Percentiles rank a stretch among this genome's conserved stretches.
phyloP scores from a whole-genome alignment of 805 yeast genomes.

The Wickerhamiella sergipiensis region DNA sequence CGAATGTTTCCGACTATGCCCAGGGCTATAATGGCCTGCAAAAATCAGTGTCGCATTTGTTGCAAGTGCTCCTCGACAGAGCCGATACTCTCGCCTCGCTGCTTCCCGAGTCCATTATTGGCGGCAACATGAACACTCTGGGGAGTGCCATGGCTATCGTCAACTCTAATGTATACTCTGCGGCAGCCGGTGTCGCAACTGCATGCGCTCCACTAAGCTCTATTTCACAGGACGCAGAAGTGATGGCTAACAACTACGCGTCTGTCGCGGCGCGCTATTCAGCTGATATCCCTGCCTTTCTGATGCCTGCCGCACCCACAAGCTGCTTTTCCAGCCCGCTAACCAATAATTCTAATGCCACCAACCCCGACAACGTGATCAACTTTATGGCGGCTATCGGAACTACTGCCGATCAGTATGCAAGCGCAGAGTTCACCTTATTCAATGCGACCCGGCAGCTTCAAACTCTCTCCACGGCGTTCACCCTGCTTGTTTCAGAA shows the following conservation, averaged over 20 bases:
- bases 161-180: background rate
- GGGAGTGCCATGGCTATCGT: background rate
- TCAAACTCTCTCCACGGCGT: background rate
- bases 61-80: background rate
- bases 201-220: background rate
- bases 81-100: background rate
- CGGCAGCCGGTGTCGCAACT: background rate
- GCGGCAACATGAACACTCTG: background rate
- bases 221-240: background rate
- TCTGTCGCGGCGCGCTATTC: background rate
- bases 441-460: background rate
- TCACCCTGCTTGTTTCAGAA: background rate
- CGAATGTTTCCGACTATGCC: background rate
- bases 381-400: background rate
- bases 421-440: background rate
- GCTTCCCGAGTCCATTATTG: background rate
- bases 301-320: background rate
- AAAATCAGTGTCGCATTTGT: background rate
- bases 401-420: background rate
- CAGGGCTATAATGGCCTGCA: background rate
- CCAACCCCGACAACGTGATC: background rate
- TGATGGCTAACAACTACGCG: background rate
- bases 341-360: background rate
- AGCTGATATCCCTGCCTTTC: background rate
- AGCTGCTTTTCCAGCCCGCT: background rate